Conservation (phyloP, 768 basidiomycete genomes). For the Pulveroboletus frians region DNA sequence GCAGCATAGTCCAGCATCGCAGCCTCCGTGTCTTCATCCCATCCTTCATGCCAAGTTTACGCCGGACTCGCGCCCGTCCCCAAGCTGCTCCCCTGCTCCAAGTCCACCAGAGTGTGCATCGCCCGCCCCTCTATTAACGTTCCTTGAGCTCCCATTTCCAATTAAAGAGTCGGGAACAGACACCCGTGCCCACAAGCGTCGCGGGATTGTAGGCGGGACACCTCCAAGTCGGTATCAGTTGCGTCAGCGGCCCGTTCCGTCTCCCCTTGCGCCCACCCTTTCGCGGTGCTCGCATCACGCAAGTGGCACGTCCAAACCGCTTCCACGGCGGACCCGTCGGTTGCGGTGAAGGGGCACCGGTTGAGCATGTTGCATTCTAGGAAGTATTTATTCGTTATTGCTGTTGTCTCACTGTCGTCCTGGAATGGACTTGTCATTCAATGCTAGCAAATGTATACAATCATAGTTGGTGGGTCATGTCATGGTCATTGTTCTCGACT, state of each 20-base stretch:
- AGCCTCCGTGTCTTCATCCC: conserved; percentile 25
- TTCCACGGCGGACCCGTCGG: conserved; percentile 13
- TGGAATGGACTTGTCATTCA: conserved; percentile 5
- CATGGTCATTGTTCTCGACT: neutral
- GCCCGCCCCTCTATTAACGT: conserved; percentile 3
- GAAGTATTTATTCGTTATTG: conserved; percentile 34
- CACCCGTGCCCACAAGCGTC: conserved; percentile 10
- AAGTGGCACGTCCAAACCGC: conserved; percentile 10
- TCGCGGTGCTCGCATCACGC: conserved; percentile 18
- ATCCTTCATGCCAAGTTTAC: conserved; percentile 37
- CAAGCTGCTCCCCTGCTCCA: conserved; percentile 2
- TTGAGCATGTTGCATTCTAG: neutral
- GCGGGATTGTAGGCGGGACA: neutral
- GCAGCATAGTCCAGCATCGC: conserved; percentile 34
- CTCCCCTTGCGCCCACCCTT: conserved; percentile 11
- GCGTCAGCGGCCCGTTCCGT: conserved; percentile 24
- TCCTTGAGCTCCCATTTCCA: conserved; percentile 8
- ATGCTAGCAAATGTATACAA: conserved; percentile 3
- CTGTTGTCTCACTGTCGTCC: conserved; percentile 26
- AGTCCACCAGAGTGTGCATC: conserved; percentile 4
- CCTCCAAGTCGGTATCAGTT: conserved; percentile 26
- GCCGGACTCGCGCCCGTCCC: conserved; percentile 22
- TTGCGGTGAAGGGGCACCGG: conserved; percentile 5
- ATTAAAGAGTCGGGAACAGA: conserved; percentile 4
- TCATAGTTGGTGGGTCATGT: neutral